Evolutionary conservation across 2,329 filamentous ascomycete genomes (phyloP).

Genomic region (Microascus cirrosus): DNA sequence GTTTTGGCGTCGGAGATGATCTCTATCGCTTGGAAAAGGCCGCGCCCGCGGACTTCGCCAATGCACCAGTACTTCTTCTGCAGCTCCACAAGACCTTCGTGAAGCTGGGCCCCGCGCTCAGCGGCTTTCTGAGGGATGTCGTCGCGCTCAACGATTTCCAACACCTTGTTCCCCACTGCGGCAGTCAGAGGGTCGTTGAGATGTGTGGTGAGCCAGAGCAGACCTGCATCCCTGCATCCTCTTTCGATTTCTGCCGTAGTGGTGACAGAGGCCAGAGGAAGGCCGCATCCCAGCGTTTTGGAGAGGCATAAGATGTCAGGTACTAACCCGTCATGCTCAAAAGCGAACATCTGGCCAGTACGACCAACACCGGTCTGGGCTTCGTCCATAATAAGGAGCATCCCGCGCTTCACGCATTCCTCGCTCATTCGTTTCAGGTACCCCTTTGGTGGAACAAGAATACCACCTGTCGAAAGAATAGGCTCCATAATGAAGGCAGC

Average conservation of each 20-base stretch:
- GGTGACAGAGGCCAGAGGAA: slow-evolving; percentile 36
- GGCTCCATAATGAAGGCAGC: slow-evolving; percentile 53
- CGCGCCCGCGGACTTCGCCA: slow-evolving; percentile 38
- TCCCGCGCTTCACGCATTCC: slow-evolving; percentile 40
- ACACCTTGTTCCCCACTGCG: slow-evolving; percentile 40
- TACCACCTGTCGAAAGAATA: slow-evolving; percentile 45
- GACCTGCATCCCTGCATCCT: slow-evolving; percentile 29
- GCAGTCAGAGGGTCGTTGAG: slow-evolving; percentile 42
- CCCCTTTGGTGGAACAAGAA: slow-evolving; percentile 40
- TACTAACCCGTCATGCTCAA: slow-evolving; percentile 35
- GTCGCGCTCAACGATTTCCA: slow-evolving; percentile 41
- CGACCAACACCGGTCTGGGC: slow-evolving; percentile 48
- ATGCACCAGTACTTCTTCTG: slow-evolving; percentile 39
- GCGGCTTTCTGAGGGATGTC: slow-evolving; percentile 26
- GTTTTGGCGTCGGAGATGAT: slow-evolving; percentile 32
- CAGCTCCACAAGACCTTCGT: slow-evolving; percentile 27
- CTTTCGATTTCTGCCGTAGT: slow-evolving; percentile 36
- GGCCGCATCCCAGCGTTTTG: slow-evolving; percentile 42
- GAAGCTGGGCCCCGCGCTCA: slow-evolving; percentile 28
- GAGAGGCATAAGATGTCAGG: slow-evolving; percentile 38
- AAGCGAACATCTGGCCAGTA: slow-evolving; percentile 46
- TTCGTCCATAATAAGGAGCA: slow-evolving; percentile 49
- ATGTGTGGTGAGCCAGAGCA: slow-evolving; percentile 40
- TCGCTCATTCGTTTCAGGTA: slow-evolving; percentile 40
- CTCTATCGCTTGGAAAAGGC: slow-evolving; percentile 37